Percentiles rank a stretch among this genome's conserved stretches.
Conservation (phyloP, 2,329 filamentous ascomycete species). For the Apiospora koreana region DNA sequence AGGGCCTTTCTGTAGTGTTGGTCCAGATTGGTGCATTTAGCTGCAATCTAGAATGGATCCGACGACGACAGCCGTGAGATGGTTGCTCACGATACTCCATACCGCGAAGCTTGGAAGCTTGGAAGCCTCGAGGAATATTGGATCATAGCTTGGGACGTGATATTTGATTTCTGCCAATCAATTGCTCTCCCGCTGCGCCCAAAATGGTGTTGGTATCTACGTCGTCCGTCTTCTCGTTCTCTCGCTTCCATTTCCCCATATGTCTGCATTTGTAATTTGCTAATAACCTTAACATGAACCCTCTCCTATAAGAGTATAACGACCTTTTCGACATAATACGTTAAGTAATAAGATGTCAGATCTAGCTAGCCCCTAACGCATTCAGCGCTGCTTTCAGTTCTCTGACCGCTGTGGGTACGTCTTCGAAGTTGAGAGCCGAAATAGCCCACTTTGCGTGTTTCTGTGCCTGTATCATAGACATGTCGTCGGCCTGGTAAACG, state of each 20-base stretch:
- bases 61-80: no score
- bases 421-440: slow-evolving; percentile 94
- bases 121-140: not conserved
- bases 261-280: no score
- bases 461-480: slow-evolving; percentile 75
- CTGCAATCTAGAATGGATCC: no score
- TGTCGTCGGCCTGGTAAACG: slow-evolving; percentile 63
- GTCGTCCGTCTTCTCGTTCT: not conserved
- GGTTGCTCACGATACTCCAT: no score
- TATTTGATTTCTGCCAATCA: not conserved
- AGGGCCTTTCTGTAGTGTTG: no score
- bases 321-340: not conserved
- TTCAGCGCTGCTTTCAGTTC: slow-evolving; percentile 78
- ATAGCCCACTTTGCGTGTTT: slow-evolving; percentile 98
- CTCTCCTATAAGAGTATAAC: no score
- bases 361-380: slow-evolving; percentile 63
- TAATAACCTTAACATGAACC: no score
- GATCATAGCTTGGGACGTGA: not conserved
- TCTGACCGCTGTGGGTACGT: slow-evolving; percentile 84
- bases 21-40: no score
- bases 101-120: not conserved
- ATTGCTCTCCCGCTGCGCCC: not conserved
- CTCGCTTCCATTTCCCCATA: not conserved
- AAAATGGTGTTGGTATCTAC: not conserved
- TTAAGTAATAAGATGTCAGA: not conserved